These are phyloP conservation scores for Boletus eberwhitei DNA, from an alignment of 768 basidiomycete genomes.

Conservation along the genomic window DNA sequence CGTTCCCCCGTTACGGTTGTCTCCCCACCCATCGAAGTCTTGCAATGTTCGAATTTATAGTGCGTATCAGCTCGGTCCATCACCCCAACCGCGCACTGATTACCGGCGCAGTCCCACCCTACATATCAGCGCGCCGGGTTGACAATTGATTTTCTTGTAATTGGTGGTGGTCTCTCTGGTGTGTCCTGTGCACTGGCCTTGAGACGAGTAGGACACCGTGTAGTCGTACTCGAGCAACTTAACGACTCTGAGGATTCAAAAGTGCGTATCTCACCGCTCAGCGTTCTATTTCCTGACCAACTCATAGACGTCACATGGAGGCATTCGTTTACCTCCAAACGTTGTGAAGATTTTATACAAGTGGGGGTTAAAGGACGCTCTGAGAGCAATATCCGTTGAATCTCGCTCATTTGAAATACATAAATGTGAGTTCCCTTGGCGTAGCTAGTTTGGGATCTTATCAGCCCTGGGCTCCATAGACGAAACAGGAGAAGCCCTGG, in stretches of 20 bases:
- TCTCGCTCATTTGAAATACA: conserved; percentile 21
- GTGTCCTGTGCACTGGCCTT: conserved; percentile 55
- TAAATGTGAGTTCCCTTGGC: conserved; percentile 23
- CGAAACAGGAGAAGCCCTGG: conserved; percentile 42
- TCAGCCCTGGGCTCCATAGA: conserved; percentile 34
- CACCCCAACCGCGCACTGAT: background rate
- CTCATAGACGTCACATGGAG: conserved; percentile 33
- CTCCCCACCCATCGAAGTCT: background rate
- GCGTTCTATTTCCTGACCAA: background rate
- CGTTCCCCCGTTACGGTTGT: background rate
- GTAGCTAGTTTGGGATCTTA: background rate
- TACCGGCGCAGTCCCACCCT: conserved; percentile 9
- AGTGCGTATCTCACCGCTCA: conserved; percentile 20
- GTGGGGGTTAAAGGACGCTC: conserved; percentile 50
- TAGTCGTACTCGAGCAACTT: conserved; percentile 52
- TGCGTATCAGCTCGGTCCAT: conserved; percentile 1
- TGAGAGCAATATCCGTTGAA: conserved; percentile 35
- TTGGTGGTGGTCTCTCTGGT: conserved; percentile 55
- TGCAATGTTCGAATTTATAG: conserved; percentile 15
- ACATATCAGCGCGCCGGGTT: conserved; percentile 13
- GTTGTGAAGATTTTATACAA: conserved; percentile 52
- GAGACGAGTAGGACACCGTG: conserved; percentile 54
- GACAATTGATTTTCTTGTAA: conserved; percentile 39
- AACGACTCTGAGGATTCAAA: conserved; percentile 37
- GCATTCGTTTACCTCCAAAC: conserved; percentile 54